phyloP scores from a whole-genome alignment of 1,284 basidiomycete genomes.

The Melanopsichium pennsylvanicum region DNA sequence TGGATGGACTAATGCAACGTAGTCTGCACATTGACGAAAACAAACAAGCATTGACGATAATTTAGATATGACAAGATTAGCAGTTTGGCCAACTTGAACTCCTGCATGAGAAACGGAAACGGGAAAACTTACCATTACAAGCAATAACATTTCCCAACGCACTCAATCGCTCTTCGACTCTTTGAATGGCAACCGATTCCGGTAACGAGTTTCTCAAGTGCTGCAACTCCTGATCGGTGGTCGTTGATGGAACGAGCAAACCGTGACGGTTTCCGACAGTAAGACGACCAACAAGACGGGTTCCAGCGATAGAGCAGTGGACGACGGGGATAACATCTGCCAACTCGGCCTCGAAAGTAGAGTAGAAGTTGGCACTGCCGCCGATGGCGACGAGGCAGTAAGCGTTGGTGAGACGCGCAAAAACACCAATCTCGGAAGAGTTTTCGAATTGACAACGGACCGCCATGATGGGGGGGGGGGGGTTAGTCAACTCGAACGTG shows the following conservation, averaged over 20 bases:
- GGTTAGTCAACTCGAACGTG: conserved; percentile 4
- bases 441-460: conserved; percentile 79
- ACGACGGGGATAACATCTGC: conserved; percentile 94
- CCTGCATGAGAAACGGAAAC: no score
- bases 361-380: conserved; percentile 98
- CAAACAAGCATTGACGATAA: no score
- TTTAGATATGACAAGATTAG: no score
- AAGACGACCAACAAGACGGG: conserved; percentile 89
- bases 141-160: conserved; percentile 98
- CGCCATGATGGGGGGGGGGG: conserved; percentile 34
- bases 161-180: conserved; percentile 93
- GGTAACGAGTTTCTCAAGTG: conserved; percentile 97
- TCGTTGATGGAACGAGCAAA: conserved; percentile 91
- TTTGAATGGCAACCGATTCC: conserved; percentile 87
- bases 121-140: conserved; percentile 78
- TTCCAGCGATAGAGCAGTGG: conserved; percentile 94
- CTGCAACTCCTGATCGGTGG: conserved; percentile 97
- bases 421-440: conserved; percentile 90
- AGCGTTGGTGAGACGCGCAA: conserved; percentile 83
- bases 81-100: no score
- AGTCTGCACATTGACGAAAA: no score
- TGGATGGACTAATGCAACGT: conserved; percentile 70
- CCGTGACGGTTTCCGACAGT: conserved; percentile 90
- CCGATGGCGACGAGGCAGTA: conserved; percentile 76
- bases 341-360: conserved; percentile 92